phyloP scores from a whole-genome alignment of 148 eudicot species.

The Fagopyrum tataricum region DNA sequence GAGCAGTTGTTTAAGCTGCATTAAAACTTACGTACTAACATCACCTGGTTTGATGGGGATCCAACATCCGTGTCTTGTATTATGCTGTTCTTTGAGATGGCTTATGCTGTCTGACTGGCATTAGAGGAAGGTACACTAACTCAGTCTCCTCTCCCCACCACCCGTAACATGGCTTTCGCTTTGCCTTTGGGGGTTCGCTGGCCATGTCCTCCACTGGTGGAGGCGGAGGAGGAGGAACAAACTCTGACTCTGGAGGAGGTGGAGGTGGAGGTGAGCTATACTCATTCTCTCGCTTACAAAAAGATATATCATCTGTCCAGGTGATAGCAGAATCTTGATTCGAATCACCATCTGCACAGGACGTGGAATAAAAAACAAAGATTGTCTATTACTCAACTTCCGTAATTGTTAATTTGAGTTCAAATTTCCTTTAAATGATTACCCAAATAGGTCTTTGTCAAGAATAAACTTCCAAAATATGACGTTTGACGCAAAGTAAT shows the following conservation, averaged over 20 bases:
- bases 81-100: not conserved
- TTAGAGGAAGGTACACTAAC: not conserved
- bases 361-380: not conserved
- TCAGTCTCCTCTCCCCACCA: constrained; percentile 8
- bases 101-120: not conserved
- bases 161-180: not conserved
- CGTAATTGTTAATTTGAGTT: no score
- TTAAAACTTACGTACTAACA: no score
- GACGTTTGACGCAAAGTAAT: not conserved
- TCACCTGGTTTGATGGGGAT: not conserved
- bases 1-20: no score
- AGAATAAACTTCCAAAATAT: no score
- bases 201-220: not conserved
- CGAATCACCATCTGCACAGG: not conserved
- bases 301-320: not conserved
- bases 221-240: not conserved
- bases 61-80: not conserved
- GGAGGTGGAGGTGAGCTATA: not conserved
- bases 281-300: not conserved
- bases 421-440: not conserved
- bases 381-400: not conserved
- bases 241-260: not conserved
- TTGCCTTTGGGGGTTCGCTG: not conserved
- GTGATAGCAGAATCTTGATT: constrained; percentile 2
- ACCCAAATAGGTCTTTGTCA: no score